phyloP scores from a whole-genome alignment of 2,329 filamentous ascomycete genomes.

The Dissoconium aciculare region DNA sequence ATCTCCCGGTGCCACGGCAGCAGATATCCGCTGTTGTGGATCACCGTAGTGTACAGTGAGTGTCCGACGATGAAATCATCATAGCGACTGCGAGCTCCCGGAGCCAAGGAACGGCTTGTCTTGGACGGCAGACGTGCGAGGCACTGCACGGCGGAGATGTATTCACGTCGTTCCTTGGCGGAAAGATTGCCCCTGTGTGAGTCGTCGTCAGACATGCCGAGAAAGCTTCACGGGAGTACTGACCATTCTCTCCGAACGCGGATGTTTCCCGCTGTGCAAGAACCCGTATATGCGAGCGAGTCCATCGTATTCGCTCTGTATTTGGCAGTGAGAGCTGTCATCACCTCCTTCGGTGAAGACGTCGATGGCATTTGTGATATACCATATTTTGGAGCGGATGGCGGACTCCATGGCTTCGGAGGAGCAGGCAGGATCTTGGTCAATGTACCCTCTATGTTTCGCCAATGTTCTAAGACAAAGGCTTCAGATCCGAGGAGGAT shows the following conservation, averaged over 20 bases:
- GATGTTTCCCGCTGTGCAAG: conserved; percentile 20
- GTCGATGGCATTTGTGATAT: too few relatives aligned
- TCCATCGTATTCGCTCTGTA: conserved; percentile 3
- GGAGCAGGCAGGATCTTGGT: background rate
- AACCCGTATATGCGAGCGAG: conserved; percentile 1
- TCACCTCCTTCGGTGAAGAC: conserved; percentile 1
- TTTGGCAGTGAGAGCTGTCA: conserved; percentile 3
- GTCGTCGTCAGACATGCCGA: conserved; percentile 9
- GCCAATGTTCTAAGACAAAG: conserved; percentile 39
- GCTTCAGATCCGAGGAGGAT: conserved; percentile 38
- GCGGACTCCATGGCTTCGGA: background rate
- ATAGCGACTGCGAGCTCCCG: conserved; percentile 17
- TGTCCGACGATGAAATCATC: conserved; percentile 7
- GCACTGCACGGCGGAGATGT: conserved; percentile 15
- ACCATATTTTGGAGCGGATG: background rate
- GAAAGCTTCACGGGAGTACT: too few relatives aligned
- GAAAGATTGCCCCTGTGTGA: conserved; percentile 21
- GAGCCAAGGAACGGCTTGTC: conserved; percentile 13
- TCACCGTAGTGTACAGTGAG: conserved; percentile 22
- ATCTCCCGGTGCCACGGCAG: conserved; percentile 31
- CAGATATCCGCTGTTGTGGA: conserved; percentile 22
- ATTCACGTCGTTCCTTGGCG: conserved; percentile 13
- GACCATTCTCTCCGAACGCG: conserved; percentile 18
- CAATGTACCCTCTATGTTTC: too few relatives aligned
- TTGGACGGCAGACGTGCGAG: conserved; percentile 12